These are phyloP conservation scores for Cyberlindnera americana DNA, from an alignment of 805 yeast genomes.

Conservation along the genomic window DNA sequence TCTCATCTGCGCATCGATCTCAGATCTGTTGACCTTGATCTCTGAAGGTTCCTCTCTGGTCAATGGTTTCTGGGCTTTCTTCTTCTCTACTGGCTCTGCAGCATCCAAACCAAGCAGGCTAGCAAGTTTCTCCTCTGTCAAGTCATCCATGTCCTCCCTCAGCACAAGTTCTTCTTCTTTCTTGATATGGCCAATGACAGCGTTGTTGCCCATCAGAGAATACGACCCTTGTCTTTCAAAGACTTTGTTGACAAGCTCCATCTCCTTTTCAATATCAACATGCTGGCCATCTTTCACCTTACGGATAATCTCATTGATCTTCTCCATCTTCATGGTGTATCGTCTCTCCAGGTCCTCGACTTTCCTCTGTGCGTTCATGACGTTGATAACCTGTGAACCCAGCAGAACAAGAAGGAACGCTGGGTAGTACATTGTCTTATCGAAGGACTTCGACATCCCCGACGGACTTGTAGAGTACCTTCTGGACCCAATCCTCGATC, in stretches of 20 bases:
- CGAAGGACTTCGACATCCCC: constrained; percentile 25
- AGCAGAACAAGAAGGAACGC: constrained; percentile 40
- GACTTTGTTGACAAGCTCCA: constrained; percentile 34
- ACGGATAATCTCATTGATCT: constrained; percentile 36
- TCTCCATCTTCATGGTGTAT: constrained; percentile 34
- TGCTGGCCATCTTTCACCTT: constrained; percentile 35
- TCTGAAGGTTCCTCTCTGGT: too few relatives aligned
- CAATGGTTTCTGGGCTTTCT: too few relatives aligned
- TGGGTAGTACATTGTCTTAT: constrained; percentile 36
- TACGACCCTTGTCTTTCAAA: constrained; percentile 23
- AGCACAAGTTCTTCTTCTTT: constrained; percentile 19
- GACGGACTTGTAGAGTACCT: background rate
- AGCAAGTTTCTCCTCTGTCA: constrained; percentile 17
- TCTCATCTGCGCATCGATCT: constrained; percentile 27
- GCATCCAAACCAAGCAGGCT: constrained; percentile 17
- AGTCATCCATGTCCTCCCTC: constrained; percentile 20
- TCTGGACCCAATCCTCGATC: background rate
- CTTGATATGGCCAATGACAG: constrained; percentile 1
- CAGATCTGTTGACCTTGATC: constrained; percentile 14
- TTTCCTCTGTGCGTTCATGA: constrained; percentile 39
- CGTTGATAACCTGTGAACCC: constrained; percentile 45
- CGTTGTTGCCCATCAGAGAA: constrained; percentile 8
- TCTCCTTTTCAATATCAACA: constrained; percentile 40
- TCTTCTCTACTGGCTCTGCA: background rate
- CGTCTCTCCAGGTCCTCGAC: constrained; percentile 38